Base-by-base conservation (phyloP, 2,329 filamentous ascomycete genomes). In the Cercospora beticola region DNA sequence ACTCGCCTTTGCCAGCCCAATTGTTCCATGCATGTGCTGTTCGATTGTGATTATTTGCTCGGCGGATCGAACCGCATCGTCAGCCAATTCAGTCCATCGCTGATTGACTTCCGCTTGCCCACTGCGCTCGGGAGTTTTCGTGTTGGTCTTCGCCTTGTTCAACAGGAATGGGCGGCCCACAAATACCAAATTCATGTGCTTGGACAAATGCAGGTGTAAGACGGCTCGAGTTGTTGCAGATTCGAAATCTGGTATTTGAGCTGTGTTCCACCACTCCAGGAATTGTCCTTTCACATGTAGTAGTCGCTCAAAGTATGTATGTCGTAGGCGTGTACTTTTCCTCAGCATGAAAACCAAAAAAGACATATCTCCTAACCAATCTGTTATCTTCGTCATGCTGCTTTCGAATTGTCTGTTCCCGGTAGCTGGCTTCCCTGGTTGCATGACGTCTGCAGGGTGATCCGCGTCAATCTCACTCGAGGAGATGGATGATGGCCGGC, bases 381-480 rank as follows among this genome's bases (percentile, higher is more conserved):
- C 66, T 16, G 66, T 68, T 28, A 68, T 59, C 58, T 70, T 69
- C 14, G 69, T 69, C 62, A 69, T 62, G 26, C 18, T 62, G 28
- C 69, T 69, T 31, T 69, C 69, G n/a, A 69, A 62, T 18, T 52
- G 52, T 26, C 65, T 64, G 61, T 49, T 62, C 26, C 61, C 56
- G 18, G 40, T 57, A 30, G n/a, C 31, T 33, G 60, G n/a, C 16
- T 56, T 21, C 52, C 40, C 30, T 21, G 33, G 49, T 10, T 33
- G 46, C 33, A 49, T 31, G 60, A 30, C 5, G 75, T 79, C 65
- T 77, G 75, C 62, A 2, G 86, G 86, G 64, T 85, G 76, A 23
- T 85, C 83, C 2, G 83, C 84, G 71, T 88, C 86, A 18, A 88
- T 82, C 68, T 87, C 86, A 10, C 80, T 78, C 43, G 82, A 81